Base-by-base conservation (phyloP, 1,139 yeast species). In the Candida sanyaensis region DNA sequence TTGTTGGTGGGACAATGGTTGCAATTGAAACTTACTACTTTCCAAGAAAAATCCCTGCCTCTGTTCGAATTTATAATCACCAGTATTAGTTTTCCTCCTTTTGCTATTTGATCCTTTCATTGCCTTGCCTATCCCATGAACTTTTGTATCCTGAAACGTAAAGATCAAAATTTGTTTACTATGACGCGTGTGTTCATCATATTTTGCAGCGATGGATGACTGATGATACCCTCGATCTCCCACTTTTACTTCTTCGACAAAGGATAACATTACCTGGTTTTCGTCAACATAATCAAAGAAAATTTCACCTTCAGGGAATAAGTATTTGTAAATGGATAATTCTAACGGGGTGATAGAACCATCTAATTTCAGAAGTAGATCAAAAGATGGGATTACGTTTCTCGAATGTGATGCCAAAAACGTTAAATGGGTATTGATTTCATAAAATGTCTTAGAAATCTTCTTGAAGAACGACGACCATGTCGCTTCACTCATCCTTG, bases 221-320 rank as follows among this genome's bases (percentile, higher is more conserved):
- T 75, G 77, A 53, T 62, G 68, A 66, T 63, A 78, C 58, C 76
- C 87, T 64, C 54, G 77, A 61, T 57, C 75, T 57, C 49, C 71
- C 64, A 60, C 65, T 37, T 62, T 57, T 8, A 71, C 68, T 33
- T 65, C 64, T 43, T 71, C 75, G 3, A 60, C 57, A 48, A 69
- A 62, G 8, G 66, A 63, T 8, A 70, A 57, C 51, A 61, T 57
- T 11, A 47, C 37, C 55, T 86, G 89, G 57, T 84, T 83, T 60
- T 84, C 88, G 59, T 87, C 92, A 34, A 88, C 84, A 62, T 88
- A 91, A 44, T 81, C 88, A 48, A 61, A 75, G 56, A 84, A 83
- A 2, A 83, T 69, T 17, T 88, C 80, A 43, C 86, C 92, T 23
- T 77, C 69, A 0, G 96, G 96, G 10, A 88, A 62, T 3, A 92